phyloP scores from a whole-genome alignment of 805 yeast species.

The Lipomyces starkeyi region DNA sequence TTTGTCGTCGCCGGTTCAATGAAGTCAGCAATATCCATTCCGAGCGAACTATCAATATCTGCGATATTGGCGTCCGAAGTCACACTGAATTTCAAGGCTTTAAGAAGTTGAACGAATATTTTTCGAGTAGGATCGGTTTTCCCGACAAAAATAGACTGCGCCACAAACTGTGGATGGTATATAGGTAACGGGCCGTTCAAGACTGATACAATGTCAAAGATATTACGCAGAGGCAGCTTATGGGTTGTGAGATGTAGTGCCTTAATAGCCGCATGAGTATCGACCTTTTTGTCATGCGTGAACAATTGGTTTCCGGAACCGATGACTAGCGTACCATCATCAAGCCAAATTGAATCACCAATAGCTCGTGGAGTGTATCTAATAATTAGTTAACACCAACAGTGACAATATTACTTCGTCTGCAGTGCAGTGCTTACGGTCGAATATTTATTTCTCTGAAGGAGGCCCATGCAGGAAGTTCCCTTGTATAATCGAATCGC shows the following conservation, averaged over 20 bases:
- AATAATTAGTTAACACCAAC: background rate
- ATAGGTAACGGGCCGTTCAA: slow-evolving; percentile 89
- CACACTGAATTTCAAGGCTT: slow-evolving; percentile 58
- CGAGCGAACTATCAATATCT: slow-evolving; percentile 43
- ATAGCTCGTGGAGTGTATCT: slow-evolving; percentile 70
- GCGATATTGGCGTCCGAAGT: slow-evolving; percentile 52
- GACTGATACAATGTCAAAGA: slow-evolving; percentile 74
- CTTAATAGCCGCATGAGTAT: slow-evolving; percentile 59
- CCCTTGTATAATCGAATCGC: slow-evolving; percentile 86
- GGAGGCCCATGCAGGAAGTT: slow-evolving; percentile 75
- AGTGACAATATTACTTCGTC: background rate
- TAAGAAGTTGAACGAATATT: slow-evolving; percentile 61
- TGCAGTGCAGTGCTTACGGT: slow-evolving; percentile 48
- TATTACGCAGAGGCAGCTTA: slow-evolving; percentile 44
- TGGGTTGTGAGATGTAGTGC: slow-evolving; percentile 63
- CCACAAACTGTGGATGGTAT: slow-evolving; percentile 87
- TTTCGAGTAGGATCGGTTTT: slow-evolving; percentile 61
- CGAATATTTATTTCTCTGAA: slow-evolving; percentile 75
- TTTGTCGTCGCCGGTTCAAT: slow-evolving; percentile 14
- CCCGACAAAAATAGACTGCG: slow-evolving; percentile 73
- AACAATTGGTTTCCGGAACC: slow-evolving; percentile 92
- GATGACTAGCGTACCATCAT: slow-evolving; percentile 75
- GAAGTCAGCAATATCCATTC: slow-evolving; percentile 46
- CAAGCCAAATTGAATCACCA: slow-evolving; percentile 89
- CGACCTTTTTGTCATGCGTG: slow-evolving; percentile 73